Evolutionary conservation across 2,329 filamentous ascomycete genomes (phyloP).

Genomic region (Monosporascus sp.): DNA sequence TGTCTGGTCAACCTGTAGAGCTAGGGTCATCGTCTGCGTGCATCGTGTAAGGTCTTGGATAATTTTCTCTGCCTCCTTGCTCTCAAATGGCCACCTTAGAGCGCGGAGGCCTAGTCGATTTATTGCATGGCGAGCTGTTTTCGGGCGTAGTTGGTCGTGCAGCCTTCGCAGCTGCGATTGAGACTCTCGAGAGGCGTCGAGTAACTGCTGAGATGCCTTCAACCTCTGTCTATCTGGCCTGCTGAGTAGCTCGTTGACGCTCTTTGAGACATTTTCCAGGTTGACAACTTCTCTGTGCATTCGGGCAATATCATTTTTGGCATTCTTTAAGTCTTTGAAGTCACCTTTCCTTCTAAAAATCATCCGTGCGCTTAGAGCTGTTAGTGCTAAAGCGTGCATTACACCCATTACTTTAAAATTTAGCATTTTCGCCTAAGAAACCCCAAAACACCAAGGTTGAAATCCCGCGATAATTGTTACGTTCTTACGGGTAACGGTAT

Average conservation of each 20-base stretch:
- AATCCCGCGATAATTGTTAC: too few species aligned
- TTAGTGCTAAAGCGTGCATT: too few species aligned
- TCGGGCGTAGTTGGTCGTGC: slow-evolving; percentile 17
- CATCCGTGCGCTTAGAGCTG: too few species aligned
- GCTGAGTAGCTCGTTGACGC: slow-evolving; percentile 21
- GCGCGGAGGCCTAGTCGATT: slow-evolving; percentile 26
- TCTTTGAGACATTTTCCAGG: slow-evolving; percentile 21
- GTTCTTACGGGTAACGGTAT: too few species aligned
- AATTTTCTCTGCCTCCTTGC: slow-evolving; percentile 25
- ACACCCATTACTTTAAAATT: too few species aligned
- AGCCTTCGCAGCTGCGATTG: slow-evolving; percentile 16
- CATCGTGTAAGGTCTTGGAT: not conserved
- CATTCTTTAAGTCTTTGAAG: slow-evolving; percentile 24
- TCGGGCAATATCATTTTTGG: slow-evolving; percentile 27
- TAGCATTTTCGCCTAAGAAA: too few species aligned
- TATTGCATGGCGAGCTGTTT: slow-evolving; percentile 22
- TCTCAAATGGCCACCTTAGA: slow-evolving; percentile 36
- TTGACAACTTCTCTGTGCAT: slow-evolving; percentile 22
- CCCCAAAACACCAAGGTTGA: too few species aligned
- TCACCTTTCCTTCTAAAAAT: too few species aligned
- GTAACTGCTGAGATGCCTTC: slow-evolving; percentile 19
- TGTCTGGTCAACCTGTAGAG: not conserved
- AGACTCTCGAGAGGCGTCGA: slow-evolving; percentile 12
- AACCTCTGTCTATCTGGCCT: slow-evolving; percentile 20
- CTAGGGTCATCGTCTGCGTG: not conserved